Percentiles rank a stretch among this genome's conserved stretches.
Conservation (phyloP, 2,329 filamentous ascomycete species). For the Colletotrichum zoysiae region DNA sequence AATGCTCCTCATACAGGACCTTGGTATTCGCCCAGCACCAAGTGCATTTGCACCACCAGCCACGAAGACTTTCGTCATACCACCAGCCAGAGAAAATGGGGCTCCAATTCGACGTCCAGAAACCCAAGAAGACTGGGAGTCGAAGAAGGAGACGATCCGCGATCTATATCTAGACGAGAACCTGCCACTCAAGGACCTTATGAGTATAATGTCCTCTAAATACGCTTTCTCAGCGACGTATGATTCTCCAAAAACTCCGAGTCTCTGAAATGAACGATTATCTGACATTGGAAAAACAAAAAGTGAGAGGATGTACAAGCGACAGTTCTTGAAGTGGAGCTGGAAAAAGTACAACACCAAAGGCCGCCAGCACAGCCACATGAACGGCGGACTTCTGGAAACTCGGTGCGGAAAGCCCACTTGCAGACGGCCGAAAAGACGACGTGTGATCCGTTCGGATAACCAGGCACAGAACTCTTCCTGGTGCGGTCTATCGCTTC, state of each 20-base stretch:
- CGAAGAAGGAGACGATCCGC: not conserved
- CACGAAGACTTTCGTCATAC: rapidly evolving
- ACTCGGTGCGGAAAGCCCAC: not conserved
- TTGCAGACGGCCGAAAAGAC: not conserved
- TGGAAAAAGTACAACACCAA: conserved; percentile 23
- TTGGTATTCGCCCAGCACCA: not conserved
- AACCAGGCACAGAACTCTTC: not conserved
- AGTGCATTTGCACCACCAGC: not conserved
- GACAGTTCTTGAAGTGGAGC: conserved; percentile 9
- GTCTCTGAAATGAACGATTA: not conserved
- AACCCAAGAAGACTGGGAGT: not conserved
- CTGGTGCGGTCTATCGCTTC: not conserved
- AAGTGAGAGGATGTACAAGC: conserved; percentile 12
- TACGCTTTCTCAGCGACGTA: conserved; percentile 14
- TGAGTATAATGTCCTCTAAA: not conserved
- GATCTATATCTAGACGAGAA: not conserved
- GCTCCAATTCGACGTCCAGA: not conserved
- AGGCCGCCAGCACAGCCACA: not conserved
- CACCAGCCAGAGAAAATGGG: not conserved
- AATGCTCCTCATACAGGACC: not conserved
- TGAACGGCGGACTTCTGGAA: not conserved
- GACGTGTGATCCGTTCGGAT: not conserved
- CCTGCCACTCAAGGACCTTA: not conserved
- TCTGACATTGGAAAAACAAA: not conserved
- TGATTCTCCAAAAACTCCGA: not conserved